Evolutionary conservation across 441 rosid species (phyloP).

Genomic region (Flueggea neowawraea): DNA sequence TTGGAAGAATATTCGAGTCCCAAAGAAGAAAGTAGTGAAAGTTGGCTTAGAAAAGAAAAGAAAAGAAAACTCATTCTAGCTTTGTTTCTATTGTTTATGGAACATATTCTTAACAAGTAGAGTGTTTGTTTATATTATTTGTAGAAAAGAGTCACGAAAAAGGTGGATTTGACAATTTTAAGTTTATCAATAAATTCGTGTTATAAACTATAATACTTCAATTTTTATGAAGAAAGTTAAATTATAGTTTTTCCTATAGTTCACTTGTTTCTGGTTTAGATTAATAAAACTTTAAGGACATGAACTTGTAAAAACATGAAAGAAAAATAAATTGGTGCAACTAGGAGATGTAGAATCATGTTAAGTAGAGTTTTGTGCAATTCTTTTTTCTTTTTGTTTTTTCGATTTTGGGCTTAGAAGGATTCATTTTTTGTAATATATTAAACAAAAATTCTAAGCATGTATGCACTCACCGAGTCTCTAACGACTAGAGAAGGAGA

Average conservation of each 20-base stretch:
- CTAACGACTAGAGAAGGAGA: constrained; percentile 69
- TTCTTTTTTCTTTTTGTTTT: too few species aligned
- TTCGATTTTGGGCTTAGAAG: too few species aligned
- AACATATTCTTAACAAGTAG: constrained; percentile 10
- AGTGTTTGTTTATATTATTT: background rate
- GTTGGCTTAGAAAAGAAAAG: background rate
- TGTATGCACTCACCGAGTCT: constrained; percentile 50
- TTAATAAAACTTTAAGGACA: too few species aligned
- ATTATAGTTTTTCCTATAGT: too few species aligned
- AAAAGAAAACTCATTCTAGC: background rate
- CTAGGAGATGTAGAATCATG: background rate
- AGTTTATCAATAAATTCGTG: too few species aligned
- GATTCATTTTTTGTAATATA: too few species aligned
- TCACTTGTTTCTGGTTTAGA: too few species aligned
- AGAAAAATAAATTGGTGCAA: background rate
- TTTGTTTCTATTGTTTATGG: background rate
- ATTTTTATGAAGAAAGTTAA: too few species aligned
- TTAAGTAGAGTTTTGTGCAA: too few species aligned
- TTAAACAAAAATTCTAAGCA: too few species aligned
- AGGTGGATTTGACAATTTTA: background rate
- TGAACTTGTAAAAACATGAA: too few species aligned
- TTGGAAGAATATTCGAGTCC: constrained; percentile 1
- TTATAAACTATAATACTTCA: too few species aligned
- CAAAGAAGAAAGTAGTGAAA: constrained; percentile 8
- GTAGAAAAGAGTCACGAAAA: background rate